Percentiles rank a stretch among this genome's conserved stretches.
Conservation (phyloP, 495 filamentous ascomycete genomes). For the Neurospora sp. region DNA sequence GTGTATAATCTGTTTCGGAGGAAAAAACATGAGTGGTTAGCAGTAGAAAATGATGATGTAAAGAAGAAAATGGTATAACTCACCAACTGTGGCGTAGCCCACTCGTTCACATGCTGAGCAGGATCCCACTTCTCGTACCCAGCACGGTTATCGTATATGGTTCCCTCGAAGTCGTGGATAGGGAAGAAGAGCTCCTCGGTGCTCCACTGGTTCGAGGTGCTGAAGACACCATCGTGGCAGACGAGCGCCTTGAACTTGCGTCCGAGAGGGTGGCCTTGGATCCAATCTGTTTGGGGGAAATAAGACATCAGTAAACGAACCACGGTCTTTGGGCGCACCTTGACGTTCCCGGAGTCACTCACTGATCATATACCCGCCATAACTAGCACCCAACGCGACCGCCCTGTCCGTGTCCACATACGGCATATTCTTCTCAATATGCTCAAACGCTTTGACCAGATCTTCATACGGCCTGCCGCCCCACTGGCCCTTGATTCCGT, state of each 20-base stretch:
- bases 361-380: conserved; percentile 83
- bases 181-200: conserved; percentile 88
- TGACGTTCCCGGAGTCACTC: conserved; percentile 1
- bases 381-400: conserved; percentile 75
- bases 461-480: conserved; percentile 72
- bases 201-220: conserved; percentile 59
- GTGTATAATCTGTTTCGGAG: conserved; percentile 56
- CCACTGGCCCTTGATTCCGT: conserved; percentile 70
- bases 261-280: conserved; percentile 57
- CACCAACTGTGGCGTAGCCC: conserved; percentile 72
- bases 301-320: conserved; percentile 1
- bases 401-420: conserved; percentile 71
- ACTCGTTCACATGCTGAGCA: conserved; percentile 49
- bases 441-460: conserved; percentile 68
- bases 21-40: background rate
- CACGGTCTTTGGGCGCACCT: background rate
- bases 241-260: conserved; percentile 84
- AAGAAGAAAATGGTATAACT: too few species aligned
- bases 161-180: conserved; percentile 70
- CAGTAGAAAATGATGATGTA: background rate
- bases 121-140: conserved; percentile 82
- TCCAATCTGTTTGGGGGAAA: conserved; percentile 43
- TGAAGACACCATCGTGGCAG: conserved; percentile 85
- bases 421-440: conserved; percentile 57
- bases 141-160: conserved; percentile 61